phyloP scores from a whole-genome alignment of 805 yeast species.

The Zygosaccharomyces pseudorouxii region DNA sequence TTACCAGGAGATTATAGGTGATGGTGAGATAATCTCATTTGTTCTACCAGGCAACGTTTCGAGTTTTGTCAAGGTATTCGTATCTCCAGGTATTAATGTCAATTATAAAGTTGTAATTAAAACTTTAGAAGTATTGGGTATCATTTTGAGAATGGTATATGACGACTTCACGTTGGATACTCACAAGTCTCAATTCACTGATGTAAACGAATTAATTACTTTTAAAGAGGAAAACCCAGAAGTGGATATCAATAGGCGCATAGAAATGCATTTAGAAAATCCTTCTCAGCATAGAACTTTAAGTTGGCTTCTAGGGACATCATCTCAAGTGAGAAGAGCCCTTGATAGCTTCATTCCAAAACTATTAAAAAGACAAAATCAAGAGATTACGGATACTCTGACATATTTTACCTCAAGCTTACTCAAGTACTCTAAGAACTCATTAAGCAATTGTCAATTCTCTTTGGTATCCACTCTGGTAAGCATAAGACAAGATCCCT shows the following conservation, averaged over 20 bases:
- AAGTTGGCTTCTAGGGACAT: constrained; percentile 53
- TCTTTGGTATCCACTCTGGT: constrained; percentile 17
- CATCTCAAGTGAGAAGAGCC: constrained; percentile 46
- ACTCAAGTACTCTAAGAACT: constrained; percentile 13
- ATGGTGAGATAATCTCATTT: constrained; percentile 47
- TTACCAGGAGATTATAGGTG: constrained; percentile 35
- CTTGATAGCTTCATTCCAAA: constrained; percentile 35
- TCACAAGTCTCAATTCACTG: constrained; percentile 14
- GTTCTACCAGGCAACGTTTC: constrained; percentile 52
- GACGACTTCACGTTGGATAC: constrained; percentile 39
- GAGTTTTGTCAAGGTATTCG: constrained; percentile 38
- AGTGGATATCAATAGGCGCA: constrained; percentile 12
- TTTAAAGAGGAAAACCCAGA: constrained; percentile 11
- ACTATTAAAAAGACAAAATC: constrained; percentile 25
- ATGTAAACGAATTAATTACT: constrained; percentile 14
- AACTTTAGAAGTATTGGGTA: constrained; percentile 31
- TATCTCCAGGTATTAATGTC: constrained; percentile 30
- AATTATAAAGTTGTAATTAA: constrained; percentile 38
- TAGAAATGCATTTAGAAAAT: constrained; percentile 14
- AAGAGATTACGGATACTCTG: constrained; percentile 15
- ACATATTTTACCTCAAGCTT: constrained; percentile 14
- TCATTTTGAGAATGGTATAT: constrained; percentile 37
- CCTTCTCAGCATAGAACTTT: constrained; percentile 39
- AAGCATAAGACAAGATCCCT: constrained; percentile 12
- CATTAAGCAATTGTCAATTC: constrained; percentile 22